These are phyloP conservation scores for Arthonia radiata DNA, from an alignment of 495 filamentous ascomycete species.

Conservation along the genomic window DNA sequence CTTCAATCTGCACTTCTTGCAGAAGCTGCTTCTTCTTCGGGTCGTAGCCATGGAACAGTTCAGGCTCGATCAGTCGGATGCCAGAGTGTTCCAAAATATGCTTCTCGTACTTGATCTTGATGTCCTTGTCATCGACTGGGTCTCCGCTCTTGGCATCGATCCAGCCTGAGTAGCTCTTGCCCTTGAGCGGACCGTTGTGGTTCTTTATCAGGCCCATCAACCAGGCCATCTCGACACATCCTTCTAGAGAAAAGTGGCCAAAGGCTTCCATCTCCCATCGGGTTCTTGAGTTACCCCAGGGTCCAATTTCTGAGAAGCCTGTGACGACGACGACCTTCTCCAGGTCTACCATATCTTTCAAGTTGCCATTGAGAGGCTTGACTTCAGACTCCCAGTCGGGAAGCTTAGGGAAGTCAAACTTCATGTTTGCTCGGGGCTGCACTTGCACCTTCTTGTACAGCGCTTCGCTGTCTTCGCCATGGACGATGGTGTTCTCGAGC, in stretches of 20 bases:
- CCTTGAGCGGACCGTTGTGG: conserved; percentile 94
- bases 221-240: conserved; percentile 98
- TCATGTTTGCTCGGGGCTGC: conserved; percentile 90
- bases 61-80: conserved; percentile 92
- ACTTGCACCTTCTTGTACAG: conserved; percentile 86
- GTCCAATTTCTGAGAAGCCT: conserved; percentile 86
- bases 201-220: conserved; percentile 99
- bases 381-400: conserved; percentile 83
- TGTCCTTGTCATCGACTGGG: conserved; percentile 91
- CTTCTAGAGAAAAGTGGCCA: conserved; percentile 89
- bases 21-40: conserved; percentile 95
- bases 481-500: conserved; percentile 91
- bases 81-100: conserved; percentile 87
- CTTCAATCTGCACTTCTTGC: conserved; percentile 89
- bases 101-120: conserved; percentile 93
- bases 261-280: conserved; percentile 98
- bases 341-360: conserved; percentile 95
- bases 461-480: conserved; percentile 73
- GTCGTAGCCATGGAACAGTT: conserved; percentile 92
- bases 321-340: conserved; percentile 96
- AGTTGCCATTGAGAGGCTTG: conserved; percentile 57
- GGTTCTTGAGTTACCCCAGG: conserved; percentile 94
- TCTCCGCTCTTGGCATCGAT: conserved; percentile 84
- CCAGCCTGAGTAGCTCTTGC: conserved; percentile 91
- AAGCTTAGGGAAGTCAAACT: conserved; percentile 73